phyloP scores from a whole-genome alignment of 2,329 filamentous ascomycete species.

The Fusarium phyllophilum region DNA sequence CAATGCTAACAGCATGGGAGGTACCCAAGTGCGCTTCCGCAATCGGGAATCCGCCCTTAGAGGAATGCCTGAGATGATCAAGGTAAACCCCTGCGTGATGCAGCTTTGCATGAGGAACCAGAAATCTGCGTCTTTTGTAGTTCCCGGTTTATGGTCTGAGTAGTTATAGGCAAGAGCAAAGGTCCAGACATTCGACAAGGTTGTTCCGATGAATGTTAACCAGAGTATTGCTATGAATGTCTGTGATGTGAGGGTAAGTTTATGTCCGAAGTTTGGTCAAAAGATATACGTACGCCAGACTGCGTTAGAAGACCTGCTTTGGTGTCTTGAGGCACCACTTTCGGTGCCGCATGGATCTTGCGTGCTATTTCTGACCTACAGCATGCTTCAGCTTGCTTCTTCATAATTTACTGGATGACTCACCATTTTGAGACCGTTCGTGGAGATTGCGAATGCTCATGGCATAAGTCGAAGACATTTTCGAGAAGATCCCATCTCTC shows the following conservation, averaged over 20 bases:
- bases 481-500: background rate
- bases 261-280: fast-evolving
- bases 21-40: background rate
- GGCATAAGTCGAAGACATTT: background rate
- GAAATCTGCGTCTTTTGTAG: background rate
- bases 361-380: background rate
- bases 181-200: background rate
- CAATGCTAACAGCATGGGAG: background rate
- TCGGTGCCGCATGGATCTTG: fast-evolving
- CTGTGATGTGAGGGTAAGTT: fast-evolving
- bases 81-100: background rate
- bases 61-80: fast-evolving
- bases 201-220: background rate
- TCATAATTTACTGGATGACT: fast-evolving
- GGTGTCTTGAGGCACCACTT: background rate
- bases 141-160: background rate
- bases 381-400: fast-evolving
- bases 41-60: background rate
- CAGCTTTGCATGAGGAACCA: background rate
- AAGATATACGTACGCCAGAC: background rate
- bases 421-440: background rate
- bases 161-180: background rate
- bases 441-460: background rate
- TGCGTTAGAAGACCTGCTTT: background rate
- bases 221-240: background rate